Percentiles rank a stretch among this genome's conserved stretches.
Conservation (phyloP, 163 green algal genomes). For the Scenedesmus sp. region DNA sequence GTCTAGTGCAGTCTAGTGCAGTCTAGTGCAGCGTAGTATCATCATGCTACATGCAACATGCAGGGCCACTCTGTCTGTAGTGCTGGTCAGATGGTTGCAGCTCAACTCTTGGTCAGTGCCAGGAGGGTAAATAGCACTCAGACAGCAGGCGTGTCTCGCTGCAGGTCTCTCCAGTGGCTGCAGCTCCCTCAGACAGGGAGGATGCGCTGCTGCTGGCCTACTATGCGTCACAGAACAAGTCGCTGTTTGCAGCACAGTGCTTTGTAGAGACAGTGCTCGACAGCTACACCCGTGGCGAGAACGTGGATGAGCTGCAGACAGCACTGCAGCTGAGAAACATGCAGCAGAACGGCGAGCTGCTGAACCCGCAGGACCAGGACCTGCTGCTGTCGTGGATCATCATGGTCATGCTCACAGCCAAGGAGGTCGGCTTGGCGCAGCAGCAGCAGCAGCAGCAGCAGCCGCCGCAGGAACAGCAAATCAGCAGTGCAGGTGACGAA, state of each 20-base stretch:
- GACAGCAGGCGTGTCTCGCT: no score
- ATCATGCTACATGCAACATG: no score
- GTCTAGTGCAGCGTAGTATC: no score
- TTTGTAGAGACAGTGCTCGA: conserved; percentile 75
- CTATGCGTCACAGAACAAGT: conserved; percentile 68
- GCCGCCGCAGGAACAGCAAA: conserved; percentile 19
- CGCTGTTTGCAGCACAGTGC: conserved; percentile 72
- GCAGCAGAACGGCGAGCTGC: conserved; percentile 42
- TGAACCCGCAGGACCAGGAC: conserved; percentile 66
- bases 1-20: no score
- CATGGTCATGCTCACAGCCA: conserved; percentile 74
- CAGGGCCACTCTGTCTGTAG: no score
- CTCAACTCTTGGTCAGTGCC: no score
- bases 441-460: background rate
- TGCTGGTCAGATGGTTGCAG: no score
- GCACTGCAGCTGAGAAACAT: conserved; percentile 47
- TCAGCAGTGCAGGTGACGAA: background rate
- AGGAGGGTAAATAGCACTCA: no score
- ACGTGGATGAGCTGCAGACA: conserved; percentile 59
- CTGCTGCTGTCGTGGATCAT: conserved; percentile 75
- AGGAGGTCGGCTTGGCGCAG: conserved; percentile 65
- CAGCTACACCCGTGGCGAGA: conserved; percentile 62
- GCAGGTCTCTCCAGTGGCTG: background rate
- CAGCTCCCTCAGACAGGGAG: background rate
- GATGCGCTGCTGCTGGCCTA: conserved; percentile 70